Evolutionary conservation across 352 stramenopile species (phyloP), one percentile per base, ranked within the genome.

Genomic region (Phytophthora syringae): DNA sequence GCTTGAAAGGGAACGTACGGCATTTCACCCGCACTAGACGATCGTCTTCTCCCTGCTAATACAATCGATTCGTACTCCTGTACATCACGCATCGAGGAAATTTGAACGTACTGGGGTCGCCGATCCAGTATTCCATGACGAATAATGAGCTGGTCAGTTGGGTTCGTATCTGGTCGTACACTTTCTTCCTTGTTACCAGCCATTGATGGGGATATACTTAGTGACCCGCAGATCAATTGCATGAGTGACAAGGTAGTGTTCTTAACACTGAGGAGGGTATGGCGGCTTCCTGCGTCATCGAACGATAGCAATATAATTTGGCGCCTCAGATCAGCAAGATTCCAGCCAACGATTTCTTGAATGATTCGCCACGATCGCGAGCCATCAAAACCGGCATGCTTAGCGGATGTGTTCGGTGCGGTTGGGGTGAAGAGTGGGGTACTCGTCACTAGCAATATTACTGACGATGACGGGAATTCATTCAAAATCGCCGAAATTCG

Each of bases 221-320:
- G 20, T 1, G 79, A 65, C 5, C 79, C 79, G 3, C 79, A 88
- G 0, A 83, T n/a, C n/a, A 79, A 48, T 39, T 87, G 76, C 4
- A 32, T 47, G 7, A 87, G 70, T 4, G 48, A 60, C 7, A 82
- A 48, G 16, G 48, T 75, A 20, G 73, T 84, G 34, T 81, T 67
- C 32, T 78, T 79, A 2, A 86, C 25, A 13, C 43, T 71, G 32
- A 86, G 22, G 1, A 55, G 45, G 5, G 55, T 70, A 27, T 66
- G 39, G 24, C 55, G 77, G 7, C 74, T 67, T 36, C 16, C 54
- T 15, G 7, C 12, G 28, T 42, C 22, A 28, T 28, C 11, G 18
- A 70, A 78, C 5, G 76, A 66, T 0, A 76, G 40, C 13, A 85
- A 48, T 0, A 66, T 12, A 7, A 80, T 10, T 16, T 63, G 65